These are phyloP conservation scores for Cladophialophora exuberans DNA, from an alignment of 2,329 filamentous ascomycete species.

Conservation along the genomic window DNA sequence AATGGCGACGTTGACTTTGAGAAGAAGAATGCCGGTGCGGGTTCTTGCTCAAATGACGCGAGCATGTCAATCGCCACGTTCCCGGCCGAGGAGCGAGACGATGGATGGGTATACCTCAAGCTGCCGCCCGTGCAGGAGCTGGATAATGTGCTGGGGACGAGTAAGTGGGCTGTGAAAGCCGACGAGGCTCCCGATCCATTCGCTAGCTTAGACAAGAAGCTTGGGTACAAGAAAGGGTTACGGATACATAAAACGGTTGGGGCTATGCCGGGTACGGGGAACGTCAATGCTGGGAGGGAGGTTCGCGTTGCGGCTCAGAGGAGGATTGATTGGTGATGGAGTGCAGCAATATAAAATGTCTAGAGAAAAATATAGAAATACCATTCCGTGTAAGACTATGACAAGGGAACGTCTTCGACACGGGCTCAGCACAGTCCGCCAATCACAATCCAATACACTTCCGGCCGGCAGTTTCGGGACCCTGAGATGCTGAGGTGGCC, in stretches of 20 bases:
- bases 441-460: too few relatives aligned
- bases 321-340: constrained; percentile 33
- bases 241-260: constrained; percentile 55
- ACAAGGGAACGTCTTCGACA: too few relatives aligned
- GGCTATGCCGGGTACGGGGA: constrained; percentile 30
- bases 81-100: constrained; percentile 71
- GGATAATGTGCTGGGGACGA: constrained; percentile 76
- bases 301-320: constrained; percentile 26
- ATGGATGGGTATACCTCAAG: constrained; percentile 79
- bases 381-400: too few relatives aligned
- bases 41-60: constrained; percentile 74
- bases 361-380: neutral
- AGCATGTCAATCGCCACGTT: constrained; percentile 82
- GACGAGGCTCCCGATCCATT: constrained; percentile 65
- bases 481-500: too few relatives aligned
- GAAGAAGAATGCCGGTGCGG: constrained; percentile 50
- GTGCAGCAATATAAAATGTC: neutral
- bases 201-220: constrained; percentile 58
- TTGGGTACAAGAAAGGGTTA: constrained; percentile 49
- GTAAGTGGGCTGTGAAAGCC: constrained; percentile 76
- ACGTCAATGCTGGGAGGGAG: constrained; percentile 22
- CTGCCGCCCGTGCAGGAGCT: constrained; percentile 80
- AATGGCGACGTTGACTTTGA: constrained; percentile 52
- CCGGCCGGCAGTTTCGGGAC: too few relatives aligned
- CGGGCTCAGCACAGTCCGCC: too few relatives aligned